Evolutionary conservation across 139 green algal genomes (phyloP).

Genomic region (Picochlorum sp.): DNA sequence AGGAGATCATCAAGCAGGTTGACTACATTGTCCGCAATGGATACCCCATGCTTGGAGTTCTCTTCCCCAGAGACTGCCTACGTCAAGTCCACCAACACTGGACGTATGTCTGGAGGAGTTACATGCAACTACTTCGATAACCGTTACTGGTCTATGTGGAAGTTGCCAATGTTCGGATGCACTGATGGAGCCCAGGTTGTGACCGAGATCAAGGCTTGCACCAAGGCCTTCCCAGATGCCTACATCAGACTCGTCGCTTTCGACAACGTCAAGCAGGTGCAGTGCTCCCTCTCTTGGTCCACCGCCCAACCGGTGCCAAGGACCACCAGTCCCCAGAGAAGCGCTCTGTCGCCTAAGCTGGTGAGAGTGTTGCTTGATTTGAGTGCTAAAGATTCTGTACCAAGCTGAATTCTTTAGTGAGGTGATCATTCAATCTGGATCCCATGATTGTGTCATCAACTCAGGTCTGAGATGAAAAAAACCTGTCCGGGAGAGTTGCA

Average conservation of each 20-base stretch:
- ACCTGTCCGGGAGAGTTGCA: too few species aligned
- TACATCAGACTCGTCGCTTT: slow-evolving; percentile 88
- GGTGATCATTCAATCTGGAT: too few species aligned
- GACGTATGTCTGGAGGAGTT: slow-evolving; percentile 51
- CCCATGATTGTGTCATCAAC: too few species aligned
- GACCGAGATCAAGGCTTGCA: slow-evolving; percentile 72
- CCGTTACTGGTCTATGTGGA: slow-evolving; percentile 99
- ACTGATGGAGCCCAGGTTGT: slow-evolving; percentile 84
- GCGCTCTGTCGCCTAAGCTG: slow-evolving; percentile 12
- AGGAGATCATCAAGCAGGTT: slow-evolving; percentile 88
- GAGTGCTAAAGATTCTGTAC: too few species aligned
- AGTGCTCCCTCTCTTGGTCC: slow-evolving; percentile 33
- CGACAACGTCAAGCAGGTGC: slow-evolving; percentile 63
- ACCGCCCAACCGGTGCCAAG: slow-evolving; percentile 11
- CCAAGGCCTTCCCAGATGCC: slow-evolving; percentile 78
- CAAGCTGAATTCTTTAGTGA: too few species aligned
- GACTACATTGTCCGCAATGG: slow-evolving; percentile 91
- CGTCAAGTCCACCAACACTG: slow-evolving; percentile 41
- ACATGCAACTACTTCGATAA: slow-evolving; percentile 60
- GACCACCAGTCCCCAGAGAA: slow-evolving; percentile 10
- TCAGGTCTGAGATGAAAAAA: too few species aligned
- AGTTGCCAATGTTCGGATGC: slow-evolving; percentile 99
- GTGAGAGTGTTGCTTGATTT: too few species aligned
- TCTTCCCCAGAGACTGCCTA: slow-evolving; percentile 61
- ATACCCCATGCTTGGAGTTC: slow-evolving; percentile 92